Conservation (phyloP, 2,329 filamentous ascomycete genomes). For the Aspergillus sclerotialis region DNA sequence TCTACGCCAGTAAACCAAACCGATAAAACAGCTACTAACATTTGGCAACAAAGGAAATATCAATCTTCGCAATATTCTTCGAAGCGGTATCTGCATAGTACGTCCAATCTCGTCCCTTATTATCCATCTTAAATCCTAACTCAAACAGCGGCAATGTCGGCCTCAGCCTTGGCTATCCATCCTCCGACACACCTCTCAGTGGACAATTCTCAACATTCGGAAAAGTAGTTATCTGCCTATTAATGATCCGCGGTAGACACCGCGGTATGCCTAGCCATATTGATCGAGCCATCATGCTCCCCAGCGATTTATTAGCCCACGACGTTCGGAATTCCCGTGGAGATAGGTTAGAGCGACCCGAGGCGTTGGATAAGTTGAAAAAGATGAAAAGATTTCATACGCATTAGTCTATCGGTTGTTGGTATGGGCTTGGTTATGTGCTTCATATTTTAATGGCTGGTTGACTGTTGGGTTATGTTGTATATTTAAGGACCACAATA, state of each 20-base stretch:
- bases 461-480: no score
- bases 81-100: conserved; percentile 36
- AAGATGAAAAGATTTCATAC: neutral
- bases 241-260: conserved; percentile 52
- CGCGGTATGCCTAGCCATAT: conserved; percentile 50
- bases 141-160: conserved; percentile 29
- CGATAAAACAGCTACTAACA: no score
- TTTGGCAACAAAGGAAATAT: no score
- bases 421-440: no score
- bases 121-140: no score
- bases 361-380: neutral
- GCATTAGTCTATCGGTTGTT: no score
- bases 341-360: neutral
- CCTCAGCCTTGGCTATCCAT: conserved; percentile 26
- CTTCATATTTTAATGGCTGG: no score
- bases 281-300: conserved; percentile 38
- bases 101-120: no score
- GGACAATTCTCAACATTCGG: conserved; percentile 44
- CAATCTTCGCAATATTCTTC: conserved; percentile 49
- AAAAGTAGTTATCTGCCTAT: conserved; percentile 49
- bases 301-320: conserved; percentile 9
- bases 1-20: neutral
- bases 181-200: conserved; percentile 21
- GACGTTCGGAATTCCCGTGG: neutral
- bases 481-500: no score